These are phyloP conservation scores for Clarkia xantiana DNA, from an alignment of 345 rosid genomes.

Conservation along the genomic window DNA sequence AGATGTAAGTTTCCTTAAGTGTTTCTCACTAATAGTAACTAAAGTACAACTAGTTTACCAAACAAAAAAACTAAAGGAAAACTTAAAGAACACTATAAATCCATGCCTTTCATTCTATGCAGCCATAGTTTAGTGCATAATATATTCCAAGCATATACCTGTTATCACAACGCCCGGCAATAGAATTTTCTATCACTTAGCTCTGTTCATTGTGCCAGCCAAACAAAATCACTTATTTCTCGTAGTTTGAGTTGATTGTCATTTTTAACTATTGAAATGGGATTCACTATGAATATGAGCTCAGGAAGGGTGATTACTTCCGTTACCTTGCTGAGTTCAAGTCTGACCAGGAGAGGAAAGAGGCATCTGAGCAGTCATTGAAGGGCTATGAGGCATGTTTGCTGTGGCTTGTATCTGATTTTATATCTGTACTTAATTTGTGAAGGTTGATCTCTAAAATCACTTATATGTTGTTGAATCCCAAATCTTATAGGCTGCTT, in stretches of 20 bases:
- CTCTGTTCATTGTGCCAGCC: no score
- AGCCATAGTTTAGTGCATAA: no score
- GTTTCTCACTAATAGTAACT: neutral
- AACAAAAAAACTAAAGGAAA: no score
- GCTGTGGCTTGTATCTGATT: neutral
- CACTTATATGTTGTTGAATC: neutral
- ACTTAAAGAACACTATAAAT: no score
- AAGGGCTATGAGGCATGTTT: constrained; percentile 68
- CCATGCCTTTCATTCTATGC: no score
- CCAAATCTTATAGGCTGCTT: constrained; percentile 50
- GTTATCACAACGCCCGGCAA: no score
- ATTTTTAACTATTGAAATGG: neutral
- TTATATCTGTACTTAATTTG: no score
- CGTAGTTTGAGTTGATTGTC: no score
- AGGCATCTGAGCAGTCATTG: constrained; percentile 12
- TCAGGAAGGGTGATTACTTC: constrained; percentile 13
- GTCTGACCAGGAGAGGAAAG: constrained; percentile 13
- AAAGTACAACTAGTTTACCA: no score
- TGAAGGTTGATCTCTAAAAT: neutral
- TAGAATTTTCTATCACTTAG: no score
- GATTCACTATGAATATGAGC: neutral
- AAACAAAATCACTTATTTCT: no score
- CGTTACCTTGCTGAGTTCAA: constrained; percentile 16
- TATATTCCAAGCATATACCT: no score
- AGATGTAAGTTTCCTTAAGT: constrained; percentile 42